These are phyloP conservation scores for Phytophthora meadii DNA, from an alignment of 352 stramenopile species.

Conservation along the genomic window DNA sequence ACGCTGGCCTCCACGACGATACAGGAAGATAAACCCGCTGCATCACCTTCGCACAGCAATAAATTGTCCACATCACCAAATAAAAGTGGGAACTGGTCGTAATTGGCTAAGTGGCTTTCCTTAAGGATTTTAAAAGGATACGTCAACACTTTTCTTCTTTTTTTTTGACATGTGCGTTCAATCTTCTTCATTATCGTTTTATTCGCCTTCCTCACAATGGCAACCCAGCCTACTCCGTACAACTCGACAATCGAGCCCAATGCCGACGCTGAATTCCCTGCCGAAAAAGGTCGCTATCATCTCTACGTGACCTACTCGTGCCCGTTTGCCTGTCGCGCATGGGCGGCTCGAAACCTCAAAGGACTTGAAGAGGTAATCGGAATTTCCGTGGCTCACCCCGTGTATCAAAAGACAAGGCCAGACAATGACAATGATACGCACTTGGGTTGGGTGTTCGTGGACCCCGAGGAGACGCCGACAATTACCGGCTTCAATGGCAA, in stretches of 20 bases:
- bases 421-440: conserved; percentile 41
- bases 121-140: no score
- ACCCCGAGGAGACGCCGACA: conserved; percentile 8
- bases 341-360: conserved; percentile 88
- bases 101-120: no score
- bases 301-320: conserved; percentile 94
- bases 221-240: conserved; percentile 25
- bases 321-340: conserved; percentile 71
- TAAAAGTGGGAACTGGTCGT: no score
- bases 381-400: conserved; percentile 83
- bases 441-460: conserved; percentile 41
- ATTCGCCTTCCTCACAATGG: neutral
- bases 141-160: no score
- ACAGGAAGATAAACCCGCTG: no score
- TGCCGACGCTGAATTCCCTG: conserved; percentile 48
- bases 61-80: no score
- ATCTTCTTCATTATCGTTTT: no score
- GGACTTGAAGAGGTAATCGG: conserved; percentile 92
- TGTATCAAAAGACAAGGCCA: conserved; percentile 52
- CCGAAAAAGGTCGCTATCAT: conserved; percentile 85
- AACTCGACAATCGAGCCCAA: conserved; percentile 28
- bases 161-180: no score
- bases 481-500: conserved; percentile 18
- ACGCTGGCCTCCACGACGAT: no score
- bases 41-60: no score